A percentile compares a stretch with the other conserved stretches of the same genome.
Evolutionary conservation across 1,284 basidiomycete genomes (phyloP).

Genomic region (Austropuccinia psidii): DNA sequence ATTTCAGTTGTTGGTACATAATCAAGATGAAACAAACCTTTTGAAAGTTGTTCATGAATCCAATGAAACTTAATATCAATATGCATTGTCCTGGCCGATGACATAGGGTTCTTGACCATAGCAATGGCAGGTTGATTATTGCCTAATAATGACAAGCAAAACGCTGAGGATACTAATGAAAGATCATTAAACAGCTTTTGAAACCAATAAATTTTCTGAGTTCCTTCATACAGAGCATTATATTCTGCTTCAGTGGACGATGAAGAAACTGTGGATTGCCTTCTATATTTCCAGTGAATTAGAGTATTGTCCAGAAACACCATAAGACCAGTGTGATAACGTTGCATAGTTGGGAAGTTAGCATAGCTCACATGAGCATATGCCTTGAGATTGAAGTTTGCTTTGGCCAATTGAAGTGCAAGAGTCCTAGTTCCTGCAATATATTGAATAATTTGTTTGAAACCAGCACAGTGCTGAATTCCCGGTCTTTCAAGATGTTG

Average conservation of each 20-base stretch:
- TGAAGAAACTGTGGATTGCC: neutral
- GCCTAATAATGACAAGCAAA: too few species aligned
- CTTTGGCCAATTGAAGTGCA: too few species aligned
- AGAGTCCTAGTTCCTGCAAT: neutral
- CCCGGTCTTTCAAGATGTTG: neutral
- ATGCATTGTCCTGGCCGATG: constrained; percentile 50
- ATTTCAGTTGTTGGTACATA: constrained; percentile 47
- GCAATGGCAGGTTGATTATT: constrained; percentile 50
- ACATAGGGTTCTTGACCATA: constrained; percentile 47
- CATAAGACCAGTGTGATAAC: neutral
- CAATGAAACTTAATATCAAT: constrained; percentile 51
- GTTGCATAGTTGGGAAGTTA: neutral
- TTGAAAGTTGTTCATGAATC: constrained; percentile 48
- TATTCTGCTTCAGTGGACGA: neutral
- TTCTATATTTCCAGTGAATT: neutral
- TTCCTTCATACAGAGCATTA: neutral
- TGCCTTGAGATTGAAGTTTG: too few species aligned
- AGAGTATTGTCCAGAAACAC: neutral
- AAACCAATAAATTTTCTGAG: neutral
- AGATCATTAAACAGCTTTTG: too few species aligned
- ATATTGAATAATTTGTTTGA: neutral
- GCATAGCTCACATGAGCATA: neutral
- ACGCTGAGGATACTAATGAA: too few species aligned
- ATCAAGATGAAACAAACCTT: constrained; percentile 43
- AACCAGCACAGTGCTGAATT: neutral